These are phyloP conservation scores for Trichoderma orchidacearum DNA, from an alignment of 495 filamentous ascomycete genomes.

Conservation along the genomic window DNA sequence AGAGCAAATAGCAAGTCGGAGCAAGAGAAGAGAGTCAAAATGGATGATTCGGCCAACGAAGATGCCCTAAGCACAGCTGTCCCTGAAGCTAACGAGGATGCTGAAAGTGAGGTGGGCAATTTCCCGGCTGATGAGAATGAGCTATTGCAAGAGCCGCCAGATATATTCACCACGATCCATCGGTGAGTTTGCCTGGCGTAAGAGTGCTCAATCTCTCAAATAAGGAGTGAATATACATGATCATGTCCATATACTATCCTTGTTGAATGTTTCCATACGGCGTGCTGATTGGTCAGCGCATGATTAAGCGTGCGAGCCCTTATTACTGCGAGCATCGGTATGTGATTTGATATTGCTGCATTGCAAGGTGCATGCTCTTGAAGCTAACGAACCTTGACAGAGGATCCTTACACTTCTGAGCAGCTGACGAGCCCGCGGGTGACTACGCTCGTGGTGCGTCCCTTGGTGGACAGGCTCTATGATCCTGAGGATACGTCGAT, in stretches of 20 bases:
- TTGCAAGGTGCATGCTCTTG: background rate
- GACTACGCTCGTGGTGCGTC: constrained; percentile 42
- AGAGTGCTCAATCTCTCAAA: no score
- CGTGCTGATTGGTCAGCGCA: background rate
- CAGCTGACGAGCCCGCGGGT: constrained; percentile 45
- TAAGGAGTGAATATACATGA: no score
- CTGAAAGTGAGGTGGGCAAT: background rate
- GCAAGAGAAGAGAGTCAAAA: no score
- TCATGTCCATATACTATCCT: no score
- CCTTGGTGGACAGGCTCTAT: constrained; percentile 46
- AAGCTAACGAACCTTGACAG: constrained; percentile 9
- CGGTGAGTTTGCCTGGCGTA: background rate
- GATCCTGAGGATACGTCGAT: constrained; percentile 41
- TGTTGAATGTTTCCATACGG: background rate
- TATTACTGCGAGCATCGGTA: constrained; percentile 11
- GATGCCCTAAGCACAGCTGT: background rate
- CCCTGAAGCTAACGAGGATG: background rate
- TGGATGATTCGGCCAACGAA: background rate
- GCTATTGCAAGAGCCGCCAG: background rate
- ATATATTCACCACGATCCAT: background rate
- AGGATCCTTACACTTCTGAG: constrained; percentile 48
- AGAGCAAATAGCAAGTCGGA: no score
- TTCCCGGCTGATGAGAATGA: background rate
- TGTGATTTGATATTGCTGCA: background rate
- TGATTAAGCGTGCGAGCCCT: background rate